These are phyloP conservation scores for Gastrolobium bilobum DNA, from an alignment of 306 rosid species.

Conservation along the genomic window DNA sequence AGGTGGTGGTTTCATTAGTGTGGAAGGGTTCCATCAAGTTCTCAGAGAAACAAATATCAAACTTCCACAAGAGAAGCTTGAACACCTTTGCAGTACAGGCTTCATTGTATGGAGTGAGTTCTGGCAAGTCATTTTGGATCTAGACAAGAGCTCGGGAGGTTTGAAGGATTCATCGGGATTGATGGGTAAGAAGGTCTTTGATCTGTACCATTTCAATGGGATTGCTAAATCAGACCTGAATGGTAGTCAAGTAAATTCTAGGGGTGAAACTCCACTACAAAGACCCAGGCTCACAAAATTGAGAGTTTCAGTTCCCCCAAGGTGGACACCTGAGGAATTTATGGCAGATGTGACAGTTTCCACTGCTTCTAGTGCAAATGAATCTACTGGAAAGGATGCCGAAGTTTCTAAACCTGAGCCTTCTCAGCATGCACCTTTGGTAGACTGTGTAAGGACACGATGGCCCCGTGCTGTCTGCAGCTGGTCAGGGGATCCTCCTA, in stretches of 20 bases:
- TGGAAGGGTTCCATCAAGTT: conserved; percentile 86
- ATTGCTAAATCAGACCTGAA: too few species aligned
- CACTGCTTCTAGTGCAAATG: conserved; percentile 61
- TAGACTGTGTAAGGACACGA: conserved; percentile 88
- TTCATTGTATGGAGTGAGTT: conserved; percentile 86
- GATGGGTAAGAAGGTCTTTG: too few species aligned
- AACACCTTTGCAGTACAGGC: conserved; percentile 49
- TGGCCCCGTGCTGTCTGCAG: conserved; percentile 91
- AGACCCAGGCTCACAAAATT: conserved; percentile 84
- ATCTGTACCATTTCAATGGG: conserved; percentile 63
- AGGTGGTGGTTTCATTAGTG: conserved; percentile 88
- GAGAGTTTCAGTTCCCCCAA: conserved; percentile 87
- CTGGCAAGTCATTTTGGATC: conserved; percentile 80
- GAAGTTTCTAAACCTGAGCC: conserved; percentile 77
- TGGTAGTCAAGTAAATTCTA: conserved; percentile 5
- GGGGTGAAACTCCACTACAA: conserved; percentile 77
- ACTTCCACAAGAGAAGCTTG: conserved; percentile 53
- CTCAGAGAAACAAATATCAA: conserved; percentile 67
- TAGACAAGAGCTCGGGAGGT: conserved; percentile 68
- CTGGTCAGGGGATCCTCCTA: conserved; percentile 89
- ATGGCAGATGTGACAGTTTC: conserved; percentile 78
- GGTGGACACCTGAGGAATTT: conserved; percentile 93
- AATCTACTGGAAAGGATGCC: conserved; percentile 56
- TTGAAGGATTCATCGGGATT: too few species aligned
- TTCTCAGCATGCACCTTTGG: conserved; percentile 89